These are phyloP conservation scores for Huiozyma sinensis DNA, from an alignment of 805 yeast genomes.

Conservation along the genomic window DNA sequence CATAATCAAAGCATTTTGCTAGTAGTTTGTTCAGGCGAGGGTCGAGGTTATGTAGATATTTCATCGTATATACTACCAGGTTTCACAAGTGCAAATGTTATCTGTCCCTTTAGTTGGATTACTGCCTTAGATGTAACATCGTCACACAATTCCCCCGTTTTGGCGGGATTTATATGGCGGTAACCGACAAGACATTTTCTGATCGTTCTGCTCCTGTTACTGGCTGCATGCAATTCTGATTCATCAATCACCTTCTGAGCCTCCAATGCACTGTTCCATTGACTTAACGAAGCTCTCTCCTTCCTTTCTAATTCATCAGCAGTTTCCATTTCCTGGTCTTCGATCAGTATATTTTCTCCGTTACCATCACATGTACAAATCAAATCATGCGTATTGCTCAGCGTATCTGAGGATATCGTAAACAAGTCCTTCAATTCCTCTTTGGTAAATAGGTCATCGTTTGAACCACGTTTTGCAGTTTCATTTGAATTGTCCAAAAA, in stretches of 20 bases:
- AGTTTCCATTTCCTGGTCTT: conserved; percentile 2
- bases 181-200: conserved; percentile 52
- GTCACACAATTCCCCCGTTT: conserved; percentile 9
- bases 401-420: conserved; percentile 38
- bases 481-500: conserved; percentile 36
- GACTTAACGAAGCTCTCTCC: conserved; percentile 8
- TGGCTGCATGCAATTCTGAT: conserved; percentile 10
- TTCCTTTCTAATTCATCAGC: conserved; percentile 6
- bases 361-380: conserved; percentile 53
- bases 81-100: conserved; percentile 22
- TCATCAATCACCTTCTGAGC: conserved; percentile 19
- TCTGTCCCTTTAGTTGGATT: conserved; percentile 5
- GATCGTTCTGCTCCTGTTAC: conserved; percentile 34
- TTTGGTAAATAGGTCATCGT: conserved; percentile 56
- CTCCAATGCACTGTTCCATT: conserved; percentile 52
- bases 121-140: conserved; percentile 12
- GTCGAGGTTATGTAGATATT: no score
- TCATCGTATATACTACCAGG: conserved; percentile 7
- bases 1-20: no score
- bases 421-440: conserved; percentile 69
- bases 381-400: conserved; percentile 69
- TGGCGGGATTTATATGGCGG: conserved; percentile 47
- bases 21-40: no score
- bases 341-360: conserved; percentile 31
- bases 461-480: conserved; percentile 29